These are phyloP conservation scores for Tothia fuscella DNA, from an alignment of 2,329 filamentous ascomycete genomes.

Conservation along the genomic window DNA sequence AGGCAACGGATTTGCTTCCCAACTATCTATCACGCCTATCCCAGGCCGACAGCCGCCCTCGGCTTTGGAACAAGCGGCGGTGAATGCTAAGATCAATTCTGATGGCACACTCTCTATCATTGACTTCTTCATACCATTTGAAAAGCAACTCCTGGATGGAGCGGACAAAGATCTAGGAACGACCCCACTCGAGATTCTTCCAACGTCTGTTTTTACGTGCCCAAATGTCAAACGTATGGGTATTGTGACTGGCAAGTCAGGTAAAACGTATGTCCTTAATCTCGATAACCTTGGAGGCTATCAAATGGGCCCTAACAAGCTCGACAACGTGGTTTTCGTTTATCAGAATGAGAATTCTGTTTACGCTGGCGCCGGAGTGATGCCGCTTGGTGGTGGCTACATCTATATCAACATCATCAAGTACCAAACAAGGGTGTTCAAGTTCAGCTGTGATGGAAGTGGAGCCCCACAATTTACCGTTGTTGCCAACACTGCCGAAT, in stretches of 20 bases:
- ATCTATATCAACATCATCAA: conserved; percentile 42
- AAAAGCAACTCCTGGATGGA: conserved; percentile 38
- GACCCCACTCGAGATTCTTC: conserved; percentile 32
- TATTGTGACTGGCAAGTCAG: conserved; percentile 37
- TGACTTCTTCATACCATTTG: conserved; percentile 41
- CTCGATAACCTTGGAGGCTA: conserved; percentile 39
- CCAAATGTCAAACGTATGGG: conserved; percentile 35
- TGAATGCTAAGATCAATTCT: conserved; percentile 35
- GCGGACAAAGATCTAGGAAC: conserved; percentile 39
- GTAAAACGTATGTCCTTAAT: conserved; percentile 40
- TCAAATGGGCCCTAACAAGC: conserved; percentile 30
- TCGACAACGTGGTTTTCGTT: conserved; percentile 33
- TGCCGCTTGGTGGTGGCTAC: conserved; percentile 36
- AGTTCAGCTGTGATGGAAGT: conserved; percentile 39
- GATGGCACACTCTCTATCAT: conserved; percentile 33
- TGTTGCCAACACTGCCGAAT: conserved; percentile 37
- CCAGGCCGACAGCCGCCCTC: conserved; percentile 34
- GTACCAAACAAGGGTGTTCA: conserved; percentile 44
- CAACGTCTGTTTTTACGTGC: conserved; percentile 31
- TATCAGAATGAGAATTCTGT: conserved; percentile 38
- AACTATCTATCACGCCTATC: conserved; percentile 32
- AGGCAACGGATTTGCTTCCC: conserved; percentile 38
- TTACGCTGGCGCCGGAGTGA: conserved; percentile 36
- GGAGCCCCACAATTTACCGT: conserved; percentile 43
- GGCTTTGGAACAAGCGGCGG: conserved; percentile 36